Evolutionary conservation across 441 rosid genomes (phyloP), one percentile per base, ranked within the genome.

Genomic region (Geranium incanum): DNA sequence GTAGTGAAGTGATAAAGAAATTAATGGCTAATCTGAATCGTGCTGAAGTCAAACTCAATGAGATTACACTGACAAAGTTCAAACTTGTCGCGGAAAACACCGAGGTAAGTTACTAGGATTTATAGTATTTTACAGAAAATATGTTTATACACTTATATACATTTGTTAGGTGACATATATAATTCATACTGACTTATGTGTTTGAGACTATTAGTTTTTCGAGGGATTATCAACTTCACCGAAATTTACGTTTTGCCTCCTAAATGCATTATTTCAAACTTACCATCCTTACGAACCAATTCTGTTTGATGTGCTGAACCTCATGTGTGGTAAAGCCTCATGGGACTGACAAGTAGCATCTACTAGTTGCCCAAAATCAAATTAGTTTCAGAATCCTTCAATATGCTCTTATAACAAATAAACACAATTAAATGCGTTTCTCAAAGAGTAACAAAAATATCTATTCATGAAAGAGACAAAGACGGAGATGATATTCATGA

Each of bases 11-110:
- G 65, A 75, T 41, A 71, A 75, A 77, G 68, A 72, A 69, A 33
- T 79, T 74, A 62, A 76, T 70, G 77, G 77, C 75, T 74, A 70
- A 79, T 68, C 71, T 87, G 80, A 79, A 82, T 43, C 73, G 79
- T 74, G 90, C 84, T 41, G 83, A 77, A 80, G 77, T 72, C 70
- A 87, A 86, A 83, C 84, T 87, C 65, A 81, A 81, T 68, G 78
- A 80, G 72, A 78, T 86, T 73, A 69, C 77, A 69, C 72, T 18
- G 72, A 68, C 72, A 82, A 90, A 81, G 71, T 77, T 78, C 68
- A 71, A 78, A 73, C 78, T 88, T 66, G 73, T 71, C 0, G 41
- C 62, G 65, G 87, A 86, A 74, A 87, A 76, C 73, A 71, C 16
- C 1, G 81, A 87, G 91, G 97, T 90, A 69, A 21, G 70, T 68